phyloP scores from a whole-genome alignment of 148 eudicot species.

The Amaranthus palmeri region DNA sequence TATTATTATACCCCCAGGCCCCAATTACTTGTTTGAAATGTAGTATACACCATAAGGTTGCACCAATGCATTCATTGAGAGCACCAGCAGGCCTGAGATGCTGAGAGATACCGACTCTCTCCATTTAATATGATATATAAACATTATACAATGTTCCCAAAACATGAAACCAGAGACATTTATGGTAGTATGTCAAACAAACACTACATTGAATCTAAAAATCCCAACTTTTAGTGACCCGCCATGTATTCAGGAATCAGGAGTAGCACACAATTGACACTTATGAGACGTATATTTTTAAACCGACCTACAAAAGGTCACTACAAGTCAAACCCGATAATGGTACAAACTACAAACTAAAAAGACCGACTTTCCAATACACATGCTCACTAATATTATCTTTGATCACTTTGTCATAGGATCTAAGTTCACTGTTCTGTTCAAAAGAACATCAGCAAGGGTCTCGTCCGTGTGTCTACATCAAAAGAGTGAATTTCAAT shows the following conservation, averaged over 20 bases:
- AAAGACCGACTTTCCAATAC: background rate
- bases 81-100: no score
- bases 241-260: constrained; percentile 98
- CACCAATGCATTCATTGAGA: no score
- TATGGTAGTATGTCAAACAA: no score
- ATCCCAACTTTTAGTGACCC: constrained; percentile 55
- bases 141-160: no score
- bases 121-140: no score
- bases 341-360: background rate
- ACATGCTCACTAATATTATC: constrained; percentile 35
- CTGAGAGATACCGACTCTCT: no score
- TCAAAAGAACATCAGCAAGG: constrained; percentile 86
- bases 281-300: constrained; percentile 88
- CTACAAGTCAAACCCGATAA: background rate
- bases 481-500: background rate
- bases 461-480: constrained; percentile 82
- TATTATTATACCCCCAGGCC: no score
- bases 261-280: constrained; percentile 97
- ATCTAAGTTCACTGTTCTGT: constrained; percentile 91
- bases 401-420: constrained; percentile 94
- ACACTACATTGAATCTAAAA: background rate
- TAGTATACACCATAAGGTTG: no score
- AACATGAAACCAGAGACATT: no score
- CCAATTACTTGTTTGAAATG: no score
- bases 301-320: constrained; percentile 61